These are phyloP conservation scores for Cylindrodendrum hubeiense DNA, from an alignment of 2,329 filamentous ascomycete genomes.

Conservation along the genomic window DNA sequence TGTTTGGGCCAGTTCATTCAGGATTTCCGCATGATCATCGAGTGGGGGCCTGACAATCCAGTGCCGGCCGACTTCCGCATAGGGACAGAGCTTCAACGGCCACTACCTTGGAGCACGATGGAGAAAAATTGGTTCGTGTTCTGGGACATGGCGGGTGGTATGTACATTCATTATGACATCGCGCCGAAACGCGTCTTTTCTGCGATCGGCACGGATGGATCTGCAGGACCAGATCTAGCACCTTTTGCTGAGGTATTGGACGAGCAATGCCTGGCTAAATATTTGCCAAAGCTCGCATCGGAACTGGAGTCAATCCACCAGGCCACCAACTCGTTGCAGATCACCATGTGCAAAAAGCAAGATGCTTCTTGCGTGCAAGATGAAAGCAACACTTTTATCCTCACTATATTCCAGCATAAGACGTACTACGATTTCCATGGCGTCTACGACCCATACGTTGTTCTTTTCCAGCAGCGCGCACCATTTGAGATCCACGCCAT, in stretches of 20 bases:
- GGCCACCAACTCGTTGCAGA: constrained; percentile 68
- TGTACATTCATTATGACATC: constrained; percentile 68
- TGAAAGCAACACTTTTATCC: constrained; percentile 65
- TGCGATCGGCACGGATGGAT: constrained; percentile 57
- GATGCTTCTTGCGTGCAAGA: constrained; percentile 58
- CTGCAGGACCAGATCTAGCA: constrained; percentile 61
- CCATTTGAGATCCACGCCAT: constrained; percentile 66
- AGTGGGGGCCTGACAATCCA: constrained; percentile 52
- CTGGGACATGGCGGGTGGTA: constrained; percentile 62
- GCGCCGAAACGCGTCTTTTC: constrained; percentile 63
- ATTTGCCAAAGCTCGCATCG: constrained; percentile 54
- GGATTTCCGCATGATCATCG: constrained; percentile 63
- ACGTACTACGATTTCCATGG: constrained; percentile 60
- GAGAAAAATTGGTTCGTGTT: constrained; percentile 76
- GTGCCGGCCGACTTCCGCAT: constrained; percentile 51
- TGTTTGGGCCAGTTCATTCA: constrained; percentile 71
- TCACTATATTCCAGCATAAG: constrained; percentile 69
- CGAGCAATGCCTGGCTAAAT: constrained; percentile 58
- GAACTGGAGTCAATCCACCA: constrained; percentile 66
- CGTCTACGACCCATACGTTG: constrained; percentile 67
- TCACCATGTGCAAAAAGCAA: constrained; percentile 65
- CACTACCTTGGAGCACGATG: constrained; percentile 55
- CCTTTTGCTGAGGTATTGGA: constrained; percentile 52
- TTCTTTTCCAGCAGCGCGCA: constrained; percentile 60
- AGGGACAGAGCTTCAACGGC: constrained; percentile 65